Conservation (phyloP, 202 grass and related monocot species). For the Setaria viridis region DNA sequence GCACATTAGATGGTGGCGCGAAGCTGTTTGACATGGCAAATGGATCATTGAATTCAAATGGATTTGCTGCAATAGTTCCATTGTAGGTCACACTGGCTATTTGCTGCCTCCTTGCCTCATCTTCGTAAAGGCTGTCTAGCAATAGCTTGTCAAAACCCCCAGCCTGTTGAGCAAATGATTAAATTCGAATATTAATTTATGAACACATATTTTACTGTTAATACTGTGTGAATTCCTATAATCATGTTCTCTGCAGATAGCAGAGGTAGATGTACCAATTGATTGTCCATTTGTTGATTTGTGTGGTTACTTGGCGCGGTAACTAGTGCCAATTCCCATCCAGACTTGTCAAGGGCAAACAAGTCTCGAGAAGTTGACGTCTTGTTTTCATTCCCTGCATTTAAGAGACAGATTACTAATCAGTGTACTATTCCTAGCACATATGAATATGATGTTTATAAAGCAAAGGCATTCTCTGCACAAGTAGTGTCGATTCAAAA, state of each 20-base stretch:
- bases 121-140: conserved; percentile 93
- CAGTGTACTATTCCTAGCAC: conserved; percentile 7
- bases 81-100: conserved; percentile 63
- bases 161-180: conserved; percentile 50
- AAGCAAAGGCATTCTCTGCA: conserved; percentile 18
- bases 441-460: conserved; percentile 5
- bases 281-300: conserved; percentile 61
- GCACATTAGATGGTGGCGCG: conserved; percentile 72
- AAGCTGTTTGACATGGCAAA: conserved; percentile 81
- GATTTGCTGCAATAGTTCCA: conserved; percentile 52
- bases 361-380: conserved; percentile 62
- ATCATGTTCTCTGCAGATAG: not conserved
- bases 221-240: not conserved
- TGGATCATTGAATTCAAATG: conserved; percentile 65
- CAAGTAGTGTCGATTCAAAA: not conserved
- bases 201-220: not conserved
- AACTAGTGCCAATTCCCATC: conserved; percentile 91
- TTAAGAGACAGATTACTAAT: conserved; percentile 26
- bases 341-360: conserved; percentile 66
- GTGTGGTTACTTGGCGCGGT: conserved; percentile 76
- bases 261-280: conserved; percentile 61
- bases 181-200: not conserved
- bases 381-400: conserved; percentile 67
- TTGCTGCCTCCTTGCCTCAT: conserved; percentile 75
- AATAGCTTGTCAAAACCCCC: conserved; percentile 95